Conservation (phyloP, 768 basidiomycete genomes). For the Auricularia sp. region DNA sequence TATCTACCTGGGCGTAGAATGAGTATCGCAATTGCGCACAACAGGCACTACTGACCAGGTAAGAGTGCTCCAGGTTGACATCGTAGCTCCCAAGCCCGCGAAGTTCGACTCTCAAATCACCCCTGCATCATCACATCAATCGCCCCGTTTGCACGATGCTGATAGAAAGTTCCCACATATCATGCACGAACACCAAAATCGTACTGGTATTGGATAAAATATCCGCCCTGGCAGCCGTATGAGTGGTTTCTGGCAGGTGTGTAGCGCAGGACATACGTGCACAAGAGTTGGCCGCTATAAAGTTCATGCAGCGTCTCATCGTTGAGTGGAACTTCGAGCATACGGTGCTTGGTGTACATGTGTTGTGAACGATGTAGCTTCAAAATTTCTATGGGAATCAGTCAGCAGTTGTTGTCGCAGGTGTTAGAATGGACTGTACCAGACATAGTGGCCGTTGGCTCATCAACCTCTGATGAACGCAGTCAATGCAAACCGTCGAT, state of each 20-base stretch:
- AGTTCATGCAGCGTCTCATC: conserved; percentile 51
- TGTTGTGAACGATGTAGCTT: conserved; percentile 84
- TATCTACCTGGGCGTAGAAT: conserved; percentile 56
- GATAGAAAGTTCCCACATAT: conserved; percentile 57
- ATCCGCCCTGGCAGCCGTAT: conserved; percentile 44
- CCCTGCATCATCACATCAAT: conserved; percentile 36
- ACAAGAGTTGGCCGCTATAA: conserved; percentile 77
- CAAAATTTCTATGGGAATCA: conserved; percentile 51
- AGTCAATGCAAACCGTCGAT: neutral
- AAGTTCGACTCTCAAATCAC: conserved; percentile 79
- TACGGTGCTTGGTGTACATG: conserved; percentile 60
- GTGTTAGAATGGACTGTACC: conserved; percentile 29
- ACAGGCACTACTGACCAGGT: conserved; percentile 45
- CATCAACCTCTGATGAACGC: conserved; percentile 42
- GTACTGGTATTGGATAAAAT: conserved; percentile 61
- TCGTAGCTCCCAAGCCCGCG: conserved; percentile 63
- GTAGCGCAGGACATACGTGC: conserved; percentile 53
- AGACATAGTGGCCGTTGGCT: conserved; percentile 56
- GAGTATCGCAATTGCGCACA: no score
- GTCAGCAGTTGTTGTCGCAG: neutral
- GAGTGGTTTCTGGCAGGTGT: neutral
- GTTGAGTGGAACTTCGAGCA: conserved; percentile 76
- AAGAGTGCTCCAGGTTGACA: conserved; percentile 69
- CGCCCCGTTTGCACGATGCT: neutral
- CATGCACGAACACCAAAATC: conserved; percentile 82